Percentiles rank a stretch among this genome's conserved stretches.
These are phyloP conservation scores for Neopestalotiopsis sp. DNA, from an alignment of 2,329 filamentous ascomycete genomes.

Conservation along the genomic window DNA sequence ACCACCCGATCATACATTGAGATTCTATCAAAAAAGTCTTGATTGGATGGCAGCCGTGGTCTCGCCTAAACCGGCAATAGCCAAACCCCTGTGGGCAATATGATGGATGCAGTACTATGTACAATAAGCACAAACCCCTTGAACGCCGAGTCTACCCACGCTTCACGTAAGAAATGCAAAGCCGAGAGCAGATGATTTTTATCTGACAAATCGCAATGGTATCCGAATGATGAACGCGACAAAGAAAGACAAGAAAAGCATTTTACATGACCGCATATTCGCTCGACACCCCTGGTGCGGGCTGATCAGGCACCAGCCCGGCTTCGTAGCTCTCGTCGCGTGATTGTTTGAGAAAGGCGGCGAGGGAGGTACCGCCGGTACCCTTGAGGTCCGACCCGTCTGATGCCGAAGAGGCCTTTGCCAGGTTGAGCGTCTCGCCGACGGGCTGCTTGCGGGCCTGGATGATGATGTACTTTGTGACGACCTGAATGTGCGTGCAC, in stretches of 20 bases:
- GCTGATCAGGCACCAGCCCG: not conserved
- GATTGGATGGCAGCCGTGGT: not conserved
- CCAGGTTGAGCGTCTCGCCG: slow-evolving; percentile 44
- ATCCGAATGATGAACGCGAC: not conserved
- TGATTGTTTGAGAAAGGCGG: slow-evolving; percentile 88
- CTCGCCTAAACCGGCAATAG: not conserved
- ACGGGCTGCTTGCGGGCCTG: slow-evolving; percentile 58
- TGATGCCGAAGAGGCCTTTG: slow-evolving; percentile 45
- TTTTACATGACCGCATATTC: slow-evolving; percentile 9
- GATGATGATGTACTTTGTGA: slow-evolving; percentile 87
- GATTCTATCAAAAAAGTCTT: not conserved
- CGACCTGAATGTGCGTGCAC: slow-evolving; percentile 88
- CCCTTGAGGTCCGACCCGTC: slow-evolving; percentile 65
- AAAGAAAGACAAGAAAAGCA: not conserved
- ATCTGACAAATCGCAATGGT: not conserved
- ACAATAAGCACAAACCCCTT: not conserved
- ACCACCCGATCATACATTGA: not conserved
- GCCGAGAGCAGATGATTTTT: not conserved
- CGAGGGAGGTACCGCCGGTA: slow-evolving; percentile 84
- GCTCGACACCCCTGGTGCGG: not conserved
- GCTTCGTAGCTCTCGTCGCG: slow-evolving; percentile 74
- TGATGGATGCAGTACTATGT: not conserved
- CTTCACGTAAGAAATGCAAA: not conserved
- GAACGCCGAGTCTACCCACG: not conserved
- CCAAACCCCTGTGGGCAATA: not conserved